These are phyloP conservation scores for Plicaturopsis crispa DNA, from an alignment of 768 basidiomycete species.

Conservation along the genomic window DNA sequence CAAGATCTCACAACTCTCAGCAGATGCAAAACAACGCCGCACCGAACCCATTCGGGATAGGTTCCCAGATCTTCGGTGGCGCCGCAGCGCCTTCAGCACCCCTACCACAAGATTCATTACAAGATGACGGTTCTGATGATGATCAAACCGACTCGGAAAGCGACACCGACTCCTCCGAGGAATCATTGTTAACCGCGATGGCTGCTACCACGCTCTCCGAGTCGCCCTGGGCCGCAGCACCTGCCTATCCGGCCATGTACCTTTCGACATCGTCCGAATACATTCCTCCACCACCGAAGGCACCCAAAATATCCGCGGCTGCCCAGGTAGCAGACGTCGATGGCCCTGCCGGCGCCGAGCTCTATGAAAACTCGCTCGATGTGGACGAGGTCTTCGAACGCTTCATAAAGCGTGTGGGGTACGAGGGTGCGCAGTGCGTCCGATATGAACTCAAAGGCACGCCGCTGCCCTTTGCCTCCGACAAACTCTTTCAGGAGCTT, in stretches of 20 bases:
- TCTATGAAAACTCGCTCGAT: constrained; percentile 72
- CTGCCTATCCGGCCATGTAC: constrained; percentile 62
- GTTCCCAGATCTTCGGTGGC: constrained; percentile 60
- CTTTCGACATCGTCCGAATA: constrained; percentile 73
- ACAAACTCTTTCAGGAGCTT: constrained; percentile 61
- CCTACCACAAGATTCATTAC: constrained; percentile 7
- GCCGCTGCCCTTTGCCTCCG: constrained; percentile 83
- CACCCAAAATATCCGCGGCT: constrained; percentile 31
- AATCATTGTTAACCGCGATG: constrained; percentile 50
- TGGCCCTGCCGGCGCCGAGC: constrained; percentile 27
- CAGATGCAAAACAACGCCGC: constrained; percentile 20
- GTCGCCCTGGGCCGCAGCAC: constrained; percentile 61
- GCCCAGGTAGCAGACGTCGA: constrained; percentile 33
- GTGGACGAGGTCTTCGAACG: constrained; percentile 83
- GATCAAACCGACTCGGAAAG: constrained; percentile 25
- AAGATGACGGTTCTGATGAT: constrained; percentile 17
- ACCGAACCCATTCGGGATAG: constrained; percentile 42
- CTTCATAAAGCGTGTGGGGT: constrained; percentile 65
- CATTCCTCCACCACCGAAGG: constrained; percentile 48
- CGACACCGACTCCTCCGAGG: constrained; percentile 32
- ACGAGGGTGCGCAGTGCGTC: constrained; percentile 79
- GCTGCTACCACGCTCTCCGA: constrained; percentile 45
- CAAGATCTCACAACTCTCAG: constrained; percentile 4
- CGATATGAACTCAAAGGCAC: constrained; percentile 81
- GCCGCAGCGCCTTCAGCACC: constrained; percentile 11